Conservation (phyloP, 2,329 filamentous ascomycete genomes). For the Fusarium guadeloupense region DNA sequence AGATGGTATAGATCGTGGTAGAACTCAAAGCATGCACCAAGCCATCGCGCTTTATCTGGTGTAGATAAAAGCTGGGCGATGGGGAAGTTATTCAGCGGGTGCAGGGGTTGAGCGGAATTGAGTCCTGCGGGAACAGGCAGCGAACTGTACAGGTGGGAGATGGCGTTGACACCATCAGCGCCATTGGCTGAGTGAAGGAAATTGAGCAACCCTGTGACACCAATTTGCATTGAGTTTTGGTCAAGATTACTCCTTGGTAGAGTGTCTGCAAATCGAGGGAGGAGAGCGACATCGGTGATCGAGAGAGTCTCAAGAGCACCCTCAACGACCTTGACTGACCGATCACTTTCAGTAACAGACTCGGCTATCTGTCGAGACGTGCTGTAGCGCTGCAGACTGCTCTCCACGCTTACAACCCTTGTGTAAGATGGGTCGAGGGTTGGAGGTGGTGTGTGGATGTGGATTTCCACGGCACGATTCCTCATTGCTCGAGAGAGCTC, state of each 20-base stretch:
- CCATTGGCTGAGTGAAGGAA: constrained; percentile 49
- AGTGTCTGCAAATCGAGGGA: constrained; percentile 48
- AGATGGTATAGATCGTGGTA: constrained; percentile 56
- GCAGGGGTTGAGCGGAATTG: constrained; percentile 57
- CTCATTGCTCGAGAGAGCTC: constrained; percentile 97
- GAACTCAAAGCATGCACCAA: constrained; percentile 62
- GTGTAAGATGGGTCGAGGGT: constrained; percentile 46
- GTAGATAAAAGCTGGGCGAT: constrained; percentile 58
- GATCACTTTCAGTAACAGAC: constrained; percentile 35
- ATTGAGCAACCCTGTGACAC: constrained; percentile 39
- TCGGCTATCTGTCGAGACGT: constrained; percentile 48
- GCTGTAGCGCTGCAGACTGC: constrained; percentile 59
- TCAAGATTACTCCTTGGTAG: constrained; percentile 16
- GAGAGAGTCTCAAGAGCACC: constrained; percentile 60
- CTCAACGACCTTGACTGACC: constrained; percentile 43
- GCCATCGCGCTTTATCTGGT: constrained; percentile 55
- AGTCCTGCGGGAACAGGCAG: constrained; percentile 41
- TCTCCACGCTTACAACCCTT: constrained; percentile 59
- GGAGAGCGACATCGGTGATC: constrained; percentile 54
- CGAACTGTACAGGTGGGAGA: constrained; percentile 49
- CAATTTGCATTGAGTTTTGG: constrained; percentile 10
- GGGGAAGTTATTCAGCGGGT: constrained; percentile 67
- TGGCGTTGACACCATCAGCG: constrained; percentile 42
- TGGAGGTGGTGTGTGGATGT: constrained; percentile 64
- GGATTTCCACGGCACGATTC: constrained; percentile 92